Evolutionary conservation across 495 filamentous ascomycete genomes (phyloP).

Genomic region (Neurospora cerealis): DNA sequence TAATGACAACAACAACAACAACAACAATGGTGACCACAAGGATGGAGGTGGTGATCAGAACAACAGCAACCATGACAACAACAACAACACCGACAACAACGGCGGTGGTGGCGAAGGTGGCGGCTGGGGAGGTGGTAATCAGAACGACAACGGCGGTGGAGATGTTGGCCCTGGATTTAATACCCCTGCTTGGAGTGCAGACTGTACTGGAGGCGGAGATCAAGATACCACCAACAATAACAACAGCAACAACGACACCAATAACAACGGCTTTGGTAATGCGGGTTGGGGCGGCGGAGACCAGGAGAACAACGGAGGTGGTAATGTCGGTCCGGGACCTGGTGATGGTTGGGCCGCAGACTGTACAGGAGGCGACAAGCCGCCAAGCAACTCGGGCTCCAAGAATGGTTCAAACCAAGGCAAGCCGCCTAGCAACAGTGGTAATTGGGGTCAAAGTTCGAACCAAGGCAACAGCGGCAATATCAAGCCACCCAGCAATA

Average conservation of each 20-base stretch:
- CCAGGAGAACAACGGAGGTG: background rate
- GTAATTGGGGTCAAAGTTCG: background rate
- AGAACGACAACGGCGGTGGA: background rate
- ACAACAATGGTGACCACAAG: background rate
- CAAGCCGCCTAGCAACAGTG: background rate
- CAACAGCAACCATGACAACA: background rate
- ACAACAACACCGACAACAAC: background rate
- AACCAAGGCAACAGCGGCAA: background rate
- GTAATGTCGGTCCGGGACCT: background rate
- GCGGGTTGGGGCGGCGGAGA: background rate
- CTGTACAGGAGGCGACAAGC: background rate
- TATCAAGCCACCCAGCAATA: background rate
- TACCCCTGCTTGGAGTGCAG: background rate
- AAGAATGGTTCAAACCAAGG: background rate
- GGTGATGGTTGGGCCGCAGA: background rate
- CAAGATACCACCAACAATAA: background rate
- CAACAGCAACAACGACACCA: background rate
- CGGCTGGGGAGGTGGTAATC: background rate
- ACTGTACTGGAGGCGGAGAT: background rate
- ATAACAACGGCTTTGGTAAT: background rate
- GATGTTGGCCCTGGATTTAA: background rate
- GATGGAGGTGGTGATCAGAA: background rate
- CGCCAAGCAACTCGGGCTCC: background rate
- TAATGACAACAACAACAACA: background rate
- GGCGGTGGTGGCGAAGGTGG: background rate